Conservation (phyloP, 805 yeast species). For the Torulaspora delbrueckii region DNA sequence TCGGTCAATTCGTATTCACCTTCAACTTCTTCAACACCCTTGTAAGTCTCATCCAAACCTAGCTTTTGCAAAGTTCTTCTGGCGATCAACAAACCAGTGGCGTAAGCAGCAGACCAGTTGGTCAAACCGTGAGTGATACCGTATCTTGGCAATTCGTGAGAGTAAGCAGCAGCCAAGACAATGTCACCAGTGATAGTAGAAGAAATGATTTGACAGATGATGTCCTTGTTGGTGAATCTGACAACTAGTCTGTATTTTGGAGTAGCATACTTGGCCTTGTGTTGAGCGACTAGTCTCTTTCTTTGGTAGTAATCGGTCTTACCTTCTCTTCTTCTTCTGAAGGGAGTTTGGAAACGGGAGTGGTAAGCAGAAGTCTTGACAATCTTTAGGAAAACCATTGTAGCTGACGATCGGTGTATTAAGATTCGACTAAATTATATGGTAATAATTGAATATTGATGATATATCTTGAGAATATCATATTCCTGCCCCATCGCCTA, state of each 20-base stretch:
- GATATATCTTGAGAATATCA: no score
- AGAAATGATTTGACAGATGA: slow-evolving; percentile 94
- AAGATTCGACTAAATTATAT: background rate
- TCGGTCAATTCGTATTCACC: slow-evolving; percentile 98
- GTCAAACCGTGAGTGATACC: slow-evolving; percentile 98
- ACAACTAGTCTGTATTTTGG: slow-evolving; percentile 99
- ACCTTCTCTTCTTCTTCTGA: slow-evolving; percentile 99
- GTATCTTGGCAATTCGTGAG: slow-evolving; percentile 97
- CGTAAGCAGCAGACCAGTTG: slow-evolving; percentile 99
- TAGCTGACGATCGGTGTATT: background rate
- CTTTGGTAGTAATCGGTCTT: slow-evolving; percentile 99
- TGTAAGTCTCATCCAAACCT: slow-evolving; percentile 96
- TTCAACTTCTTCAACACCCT: slow-evolving; percentile 98
- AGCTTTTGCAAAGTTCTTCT: slow-evolving; percentile 98
- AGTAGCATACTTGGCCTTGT: slow-evolving; percentile 99
- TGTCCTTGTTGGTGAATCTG: slow-evolving; percentile 99
- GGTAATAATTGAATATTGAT: background rate
- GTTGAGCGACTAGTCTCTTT: slow-evolving; percentile 99
- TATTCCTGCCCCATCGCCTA: background rate
- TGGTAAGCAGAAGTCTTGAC: slow-evolving; percentile 88
- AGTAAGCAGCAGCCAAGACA: slow-evolving; percentile 95
- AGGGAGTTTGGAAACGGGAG: slow-evolving; percentile 99
- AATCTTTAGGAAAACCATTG: slow-evolving; percentile 14
- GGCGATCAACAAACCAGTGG: slow-evolving; percentile 96
- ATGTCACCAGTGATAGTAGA: slow-evolving; percentile 96